Base-by-base conservation (phyloP, 768 basidiomycete species). In the Hemileccinum impolitum region DNA sequence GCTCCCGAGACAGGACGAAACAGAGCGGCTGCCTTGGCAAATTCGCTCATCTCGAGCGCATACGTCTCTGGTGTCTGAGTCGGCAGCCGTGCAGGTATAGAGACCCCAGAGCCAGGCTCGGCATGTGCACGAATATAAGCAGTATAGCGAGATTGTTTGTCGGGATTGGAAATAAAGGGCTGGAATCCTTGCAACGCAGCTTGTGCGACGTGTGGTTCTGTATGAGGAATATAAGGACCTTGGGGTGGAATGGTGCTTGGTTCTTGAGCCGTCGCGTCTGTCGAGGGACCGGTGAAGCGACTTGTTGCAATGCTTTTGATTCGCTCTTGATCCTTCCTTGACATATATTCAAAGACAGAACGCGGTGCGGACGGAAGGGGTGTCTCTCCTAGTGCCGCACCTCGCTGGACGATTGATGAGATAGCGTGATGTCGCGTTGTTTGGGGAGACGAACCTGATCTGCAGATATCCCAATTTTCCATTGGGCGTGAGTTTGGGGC, bases 261-360 rank as follows among this genome's bases (percentile, higher is more conserved):
- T 21, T 47, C 50, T 6, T 67, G 57, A 17, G 62, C 46, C 9
- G 61, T 51, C 19, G 62, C 48, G 13, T 75, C 62, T 6, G 63
- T 34, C 9, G 67, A 57, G n/a, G 62, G 59, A n/a, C 58, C 57
- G 0, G 50, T 45, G 6, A 57, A 47, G 7, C 64, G 59, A 8
- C 53, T 56, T 7, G 76, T 59, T 12, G 78, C 65, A 23, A 89
- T 77, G 25, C 75, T 76, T 59, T 84, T 76, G 14, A 99, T 76
- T 6, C 94, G 84, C 51, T 96, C 94, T 48, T 83, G 80, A 59
- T 95, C 92, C 60, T 94, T 94, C 55, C 87, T 81, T 0, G 96
- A 95, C 64, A 98, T 82, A 64, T 84, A 98, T 39, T 98, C 94
- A 64, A 95, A 97, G 14, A 99, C 81, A 0, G 95, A 97, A 11